Evolutionary conservation across 2,329 filamentous ascomycete species (phyloP).

Genomic region (Colletotrichum tofieldiae): DNA sequence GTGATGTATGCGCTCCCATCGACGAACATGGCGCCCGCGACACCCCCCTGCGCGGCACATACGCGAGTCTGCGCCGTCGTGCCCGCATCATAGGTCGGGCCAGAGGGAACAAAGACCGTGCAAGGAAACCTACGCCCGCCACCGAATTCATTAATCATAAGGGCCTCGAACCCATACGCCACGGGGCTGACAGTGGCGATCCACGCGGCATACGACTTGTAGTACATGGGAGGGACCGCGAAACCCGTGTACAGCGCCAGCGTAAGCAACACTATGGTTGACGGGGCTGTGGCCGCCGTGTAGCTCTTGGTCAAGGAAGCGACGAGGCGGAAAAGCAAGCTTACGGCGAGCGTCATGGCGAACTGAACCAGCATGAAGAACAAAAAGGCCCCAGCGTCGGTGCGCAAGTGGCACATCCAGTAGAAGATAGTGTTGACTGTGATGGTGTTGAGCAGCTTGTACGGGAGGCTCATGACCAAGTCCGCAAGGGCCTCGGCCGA

Average conservation of each 20-base stretch:
- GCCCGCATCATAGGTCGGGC: slow-evolving; percentile 42
- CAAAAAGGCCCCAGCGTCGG: slow-evolving; percentile 64
- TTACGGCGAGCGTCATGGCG: slow-evolving; percentile 72
- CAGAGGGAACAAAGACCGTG: slow-evolving; percentile 23
- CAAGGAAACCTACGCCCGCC: slow-evolving; percentile 34
- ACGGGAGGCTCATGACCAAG: slow-evolving; percentile 59
- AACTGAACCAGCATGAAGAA: slow-evolving; percentile 76
- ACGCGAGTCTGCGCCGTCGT: slow-evolving; percentile 19
- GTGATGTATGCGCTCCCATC: slow-evolving; percentile 32
- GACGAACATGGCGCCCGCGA: slow-evolving; percentile 18
- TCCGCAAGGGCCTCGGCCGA: slow-evolving; percentile 56
- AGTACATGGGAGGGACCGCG: slow-evolving; percentile 36
- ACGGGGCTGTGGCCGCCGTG: slow-evolving; percentile 32
- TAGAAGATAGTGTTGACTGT: slow-evolving; percentile 64
- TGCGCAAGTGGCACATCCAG: slow-evolving; percentile 52
- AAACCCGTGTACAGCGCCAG: slow-evolving; percentile 36
- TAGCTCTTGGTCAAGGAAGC: slow-evolving; percentile 72
- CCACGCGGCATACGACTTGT: slow-evolving; percentile 28
- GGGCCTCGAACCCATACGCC: slow-evolving; percentile 36
- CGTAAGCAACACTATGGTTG: slow-evolving; percentile 28
- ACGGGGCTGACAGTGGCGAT: slow-evolving; percentile 36
- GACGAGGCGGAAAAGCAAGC: slow-evolving; percentile 77
- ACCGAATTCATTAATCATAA: slow-evolving; percentile 40
- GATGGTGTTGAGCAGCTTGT: slow-evolving; percentile 64
- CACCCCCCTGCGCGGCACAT: slow-evolving; percentile 22